These are phyloP conservation scores for Bruguiera hainesii DNA, from an alignment of 441 rosid genomes.

Conservation along the genomic window DNA sequence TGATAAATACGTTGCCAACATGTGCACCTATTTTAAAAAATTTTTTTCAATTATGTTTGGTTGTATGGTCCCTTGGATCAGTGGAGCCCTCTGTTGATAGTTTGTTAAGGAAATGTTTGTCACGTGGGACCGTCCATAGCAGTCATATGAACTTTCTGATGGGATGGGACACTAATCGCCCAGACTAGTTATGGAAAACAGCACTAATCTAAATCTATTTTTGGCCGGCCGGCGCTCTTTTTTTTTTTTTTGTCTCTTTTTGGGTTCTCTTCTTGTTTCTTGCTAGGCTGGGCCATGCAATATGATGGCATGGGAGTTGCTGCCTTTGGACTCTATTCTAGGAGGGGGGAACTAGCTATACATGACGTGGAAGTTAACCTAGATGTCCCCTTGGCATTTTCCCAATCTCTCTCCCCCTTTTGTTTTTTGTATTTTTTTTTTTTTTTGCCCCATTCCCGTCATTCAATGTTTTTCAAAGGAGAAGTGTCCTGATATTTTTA, in stretches of 20 bases:
- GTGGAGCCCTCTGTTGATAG: neutral
- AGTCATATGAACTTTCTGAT: too few species aligned
- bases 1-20: neutral
- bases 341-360: conserved; percentile 6
- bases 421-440: neutral
- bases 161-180: too few species aligned
- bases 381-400: neutral
- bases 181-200: too few species aligned
- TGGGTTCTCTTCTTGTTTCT: neutral
- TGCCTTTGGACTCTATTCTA: neutral
- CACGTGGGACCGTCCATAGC: too few species aligned
- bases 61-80: neutral
- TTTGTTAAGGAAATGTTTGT: neutral
- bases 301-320: conserved; percentile 16
- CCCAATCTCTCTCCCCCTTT: neutral
- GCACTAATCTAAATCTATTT: too few species aligned
- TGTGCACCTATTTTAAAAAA: too few species aligned
- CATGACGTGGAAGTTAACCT: neutral
- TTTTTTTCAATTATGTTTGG: neutral
- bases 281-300: conserved; percentile 19
- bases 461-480: too few species aligned
- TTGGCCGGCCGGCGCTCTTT: too few species aligned
- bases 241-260: too few species aligned
- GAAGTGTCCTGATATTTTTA: too few species aligned
- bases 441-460: neutral